A percentile compares a stretch with the other conserved stretches of the same genome.
phyloP scores from a whole-genome alignment of 345 rosid genomes.

The Tarenaya hassleriana region DNA sequence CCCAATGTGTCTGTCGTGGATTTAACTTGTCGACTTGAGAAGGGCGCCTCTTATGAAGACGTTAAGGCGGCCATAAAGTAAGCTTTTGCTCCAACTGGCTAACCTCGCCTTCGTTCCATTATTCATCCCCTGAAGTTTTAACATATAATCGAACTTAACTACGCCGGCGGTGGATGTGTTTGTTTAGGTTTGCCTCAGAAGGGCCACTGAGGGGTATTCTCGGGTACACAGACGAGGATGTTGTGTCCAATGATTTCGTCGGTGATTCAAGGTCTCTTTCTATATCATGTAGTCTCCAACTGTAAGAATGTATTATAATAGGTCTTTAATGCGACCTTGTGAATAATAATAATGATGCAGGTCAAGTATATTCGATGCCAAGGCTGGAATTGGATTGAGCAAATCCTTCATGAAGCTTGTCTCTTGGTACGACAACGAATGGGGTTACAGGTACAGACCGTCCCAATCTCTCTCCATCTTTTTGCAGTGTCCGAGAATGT shows the following conservation, averaged over 20 bases:
- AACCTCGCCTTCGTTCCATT: neutral
- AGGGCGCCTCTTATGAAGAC: constrained; percentile 86
- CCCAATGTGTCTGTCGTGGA: constrained; percentile 96
- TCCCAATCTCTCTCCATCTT: constrained; percentile 8
- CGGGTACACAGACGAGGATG: constrained; percentile 96
- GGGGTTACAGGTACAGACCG: constrained; percentile 99
- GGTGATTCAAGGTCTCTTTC: constrained; percentile 70
- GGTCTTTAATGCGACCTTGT: too few relatives aligned
- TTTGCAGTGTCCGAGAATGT: neutral
- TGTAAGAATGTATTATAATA: neutral
- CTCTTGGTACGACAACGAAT: constrained; percentile 96
- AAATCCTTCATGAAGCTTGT: constrained; percentile 81
- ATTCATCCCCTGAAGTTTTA: neutral
- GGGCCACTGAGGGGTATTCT: constrained; percentile 88
- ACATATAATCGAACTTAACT: neutral
- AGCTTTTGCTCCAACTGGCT: constrained; percentile 19
- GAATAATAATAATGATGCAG: too few relatives aligned
- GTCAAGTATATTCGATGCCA: constrained; percentile 97
- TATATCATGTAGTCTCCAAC: constrained; percentile 3
- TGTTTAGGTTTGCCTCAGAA: constrained; percentile 84
- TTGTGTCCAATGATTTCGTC: constrained; percentile 86
- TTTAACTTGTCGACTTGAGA: constrained; percentile 91
- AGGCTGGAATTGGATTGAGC: constrained; percentile 91
- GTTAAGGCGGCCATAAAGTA: constrained; percentile 94
- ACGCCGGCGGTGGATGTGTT: neutral